Evolutionary conservation across 2,329 filamentous ascomycete genomes (phyloP).

Genomic region (Ceratocystis smalleyi): DNA sequence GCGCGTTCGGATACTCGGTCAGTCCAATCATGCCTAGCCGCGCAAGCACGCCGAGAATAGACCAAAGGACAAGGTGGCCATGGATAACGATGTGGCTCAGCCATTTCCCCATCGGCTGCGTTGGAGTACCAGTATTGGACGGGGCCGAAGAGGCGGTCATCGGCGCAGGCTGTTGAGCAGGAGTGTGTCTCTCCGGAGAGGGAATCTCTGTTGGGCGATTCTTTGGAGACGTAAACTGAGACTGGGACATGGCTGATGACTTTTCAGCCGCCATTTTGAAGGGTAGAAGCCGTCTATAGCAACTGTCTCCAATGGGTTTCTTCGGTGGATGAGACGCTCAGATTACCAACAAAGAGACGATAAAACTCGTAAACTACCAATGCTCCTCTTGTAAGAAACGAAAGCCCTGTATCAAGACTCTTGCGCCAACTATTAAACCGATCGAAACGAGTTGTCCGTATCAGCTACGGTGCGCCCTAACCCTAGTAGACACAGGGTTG

Average conservation of each 20-base stretch:
- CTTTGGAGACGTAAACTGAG: not conserved
- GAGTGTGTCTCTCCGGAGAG: not conserved
- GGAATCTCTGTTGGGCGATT: not conserved
- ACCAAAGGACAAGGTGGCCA: conserved; percentile 73
- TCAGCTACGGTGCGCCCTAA: too few species aligned
- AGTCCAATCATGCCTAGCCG: conserved; percentile 66
- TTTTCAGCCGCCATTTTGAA: conserved; percentile 2
- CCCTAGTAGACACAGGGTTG: too few species aligned
- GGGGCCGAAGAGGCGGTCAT: not conserved
- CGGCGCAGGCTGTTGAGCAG: not conserved
- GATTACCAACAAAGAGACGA: too few species aligned
- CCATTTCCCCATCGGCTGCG: not conserved
- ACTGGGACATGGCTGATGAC: not conserved
- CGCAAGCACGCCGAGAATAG: conserved; percentile 69
- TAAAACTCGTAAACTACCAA: too few species aligned
- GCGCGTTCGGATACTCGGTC: conserved; percentile 63
- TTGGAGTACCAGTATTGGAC: not conserved
- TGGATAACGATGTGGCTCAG: conserved; percentile 46
- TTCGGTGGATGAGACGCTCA: too few species aligned
- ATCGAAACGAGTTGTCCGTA: too few species aligned
- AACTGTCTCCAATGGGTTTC: too few species aligned
- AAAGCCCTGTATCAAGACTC: too few species aligned
- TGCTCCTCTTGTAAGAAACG: too few species aligned
- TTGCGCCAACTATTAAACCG: too few species aligned
- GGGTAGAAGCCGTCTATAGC: too few species aligned